phyloP scores from a whole-genome alignment of 2,329 filamentous ascomycete genomes.

The Hypoxylon sp. region DNA sequence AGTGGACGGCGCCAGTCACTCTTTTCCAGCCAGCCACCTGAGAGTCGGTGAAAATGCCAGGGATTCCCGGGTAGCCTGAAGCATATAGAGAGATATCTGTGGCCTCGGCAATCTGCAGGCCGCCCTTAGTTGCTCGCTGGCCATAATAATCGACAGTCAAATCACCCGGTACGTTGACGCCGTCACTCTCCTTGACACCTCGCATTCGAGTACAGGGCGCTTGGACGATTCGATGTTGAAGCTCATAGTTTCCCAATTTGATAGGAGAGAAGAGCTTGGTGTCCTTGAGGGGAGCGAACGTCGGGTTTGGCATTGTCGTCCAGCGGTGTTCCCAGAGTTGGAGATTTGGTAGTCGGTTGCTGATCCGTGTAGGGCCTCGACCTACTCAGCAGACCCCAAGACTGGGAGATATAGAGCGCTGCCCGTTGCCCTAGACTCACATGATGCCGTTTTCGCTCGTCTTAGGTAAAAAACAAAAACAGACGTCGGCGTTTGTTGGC shows the following conservation, averaged over 20 bases:
- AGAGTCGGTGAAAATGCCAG: constrained; percentile 67
- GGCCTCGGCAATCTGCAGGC: constrained; percentile 69
- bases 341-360: not conserved
- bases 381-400: not conserved
- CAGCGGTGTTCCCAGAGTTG: not conserved
- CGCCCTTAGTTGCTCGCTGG: constrained; percentile 46
- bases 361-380: not conserved
- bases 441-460: constrained; percentile 19
- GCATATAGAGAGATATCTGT: constrained; percentile 65
- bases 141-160: constrained; percentile 51
- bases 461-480: not conserved
- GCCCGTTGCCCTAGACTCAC: not conserved
- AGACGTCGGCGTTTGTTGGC: not conserved
- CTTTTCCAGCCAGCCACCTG: constrained; percentile 70
- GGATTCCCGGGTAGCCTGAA: constrained; percentile 63
- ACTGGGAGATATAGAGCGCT: constrained; percentile 2
- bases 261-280: constrained; percentile 56
- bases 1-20: constrained; percentile 71
- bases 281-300: constrained; percentile 41
- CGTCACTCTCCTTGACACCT: constrained; percentile 53
- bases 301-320: constrained; percentile 16
- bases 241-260: constrained; percentile 53
- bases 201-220: constrained; percentile 54
- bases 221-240: constrained; percentile 58
- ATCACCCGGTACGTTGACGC: constrained; percentile 54